Evolutionary conservation across 768 basidiomycete genomes (phyloP), one percentile per base, ranked within the genome.

Genomic region (Trametes gibbosa): DNA sequence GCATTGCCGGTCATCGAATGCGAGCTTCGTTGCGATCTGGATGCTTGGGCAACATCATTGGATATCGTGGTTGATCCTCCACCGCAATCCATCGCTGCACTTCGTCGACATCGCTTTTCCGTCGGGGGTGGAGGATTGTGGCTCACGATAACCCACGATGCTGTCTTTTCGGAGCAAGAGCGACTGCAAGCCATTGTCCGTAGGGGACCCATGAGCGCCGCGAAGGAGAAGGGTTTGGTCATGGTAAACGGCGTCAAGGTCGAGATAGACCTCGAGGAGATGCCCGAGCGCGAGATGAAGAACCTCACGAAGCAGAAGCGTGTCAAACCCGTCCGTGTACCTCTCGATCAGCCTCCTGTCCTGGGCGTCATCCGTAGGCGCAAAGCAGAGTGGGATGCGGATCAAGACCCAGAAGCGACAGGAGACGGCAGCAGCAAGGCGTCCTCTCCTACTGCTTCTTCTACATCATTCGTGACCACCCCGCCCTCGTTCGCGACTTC

Each of bases 61-160:
- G 93, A 97, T 65, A 85, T 97, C 49, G 88, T 96, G 25, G 83
- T 97, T 48, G 95, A 98, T 71, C 97, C 96, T 1, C 92, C 95
- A 3, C 95, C 95, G 13, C 86, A 88, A 59, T 78, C 82, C 5
- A 85, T 96, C 37, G 83, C 89, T 0, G 92, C 89, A 60, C 79
- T 99, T 9, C 84, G 90, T 8, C 83, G 97, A 29, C 96, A 98
- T 73, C 83, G 89, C 6, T 78, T 98, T 5, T 93, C 93, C 1
- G 76, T 81, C 3, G 86, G 89, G 34, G 96, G 96, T 2, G 95
- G 96, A 16, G 97, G 97, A 0, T 73, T 97, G 19, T 99, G 97
- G 97, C 72, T 99, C 25, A 95, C 93, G 0, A 78, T 98, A 66
- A 89, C 85, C 5, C 95, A 98, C 66, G 91, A 96, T 62, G 84